These are phyloP conservation scores for Calonectria multiphialidica DNA, from an alignment of 2,329 filamentous ascomycete genomes.

Conservation along the genomic window DNA sequence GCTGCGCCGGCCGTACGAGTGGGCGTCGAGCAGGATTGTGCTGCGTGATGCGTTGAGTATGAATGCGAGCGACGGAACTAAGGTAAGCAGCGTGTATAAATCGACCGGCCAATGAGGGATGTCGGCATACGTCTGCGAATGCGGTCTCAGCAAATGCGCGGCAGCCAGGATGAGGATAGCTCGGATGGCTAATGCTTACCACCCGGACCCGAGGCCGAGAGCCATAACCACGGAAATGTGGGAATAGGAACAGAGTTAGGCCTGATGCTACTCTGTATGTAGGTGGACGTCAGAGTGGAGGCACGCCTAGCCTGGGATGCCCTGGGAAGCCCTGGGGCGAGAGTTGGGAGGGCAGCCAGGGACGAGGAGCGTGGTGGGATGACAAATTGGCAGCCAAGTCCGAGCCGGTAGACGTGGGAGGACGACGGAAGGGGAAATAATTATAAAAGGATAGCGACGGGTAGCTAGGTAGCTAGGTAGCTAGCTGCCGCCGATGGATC, in stretches of 20 bases:
- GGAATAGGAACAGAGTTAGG: conserved; percentile 7
- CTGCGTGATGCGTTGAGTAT: conserved; percentile 9
- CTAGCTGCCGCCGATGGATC: background rate
- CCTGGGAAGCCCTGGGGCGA: background rate
- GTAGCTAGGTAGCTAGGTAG: background rate
- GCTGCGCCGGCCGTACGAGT: background rate
- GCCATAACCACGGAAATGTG: conserved; percentile 7
- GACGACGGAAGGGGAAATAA: background rate
- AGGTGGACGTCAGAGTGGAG: conserved; percentile 7
- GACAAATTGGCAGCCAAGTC: background rate
- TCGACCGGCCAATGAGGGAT: conserved; percentile 1
- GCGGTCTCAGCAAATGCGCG: conserved; percentile 7
- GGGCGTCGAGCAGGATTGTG: background rate
- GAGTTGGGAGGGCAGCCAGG: background rate
- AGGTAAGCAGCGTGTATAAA: conserved; percentile 10
- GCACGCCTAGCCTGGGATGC: background rate
- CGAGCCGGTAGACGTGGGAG: background rate
- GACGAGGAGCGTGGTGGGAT: background rate
- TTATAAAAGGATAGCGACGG: background rate
- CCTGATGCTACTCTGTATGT: conserved; percentile 4
- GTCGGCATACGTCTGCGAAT: conserved; percentile 5
- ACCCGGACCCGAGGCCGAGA: background rate
- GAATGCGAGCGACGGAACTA: conserved; percentile 3
- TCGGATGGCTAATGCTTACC: conserved; percentile 5
- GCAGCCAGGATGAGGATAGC: background rate